Base-by-base conservation (phyloP, 441 rosid genomes). In the Corymbia citriodora region DNA sequence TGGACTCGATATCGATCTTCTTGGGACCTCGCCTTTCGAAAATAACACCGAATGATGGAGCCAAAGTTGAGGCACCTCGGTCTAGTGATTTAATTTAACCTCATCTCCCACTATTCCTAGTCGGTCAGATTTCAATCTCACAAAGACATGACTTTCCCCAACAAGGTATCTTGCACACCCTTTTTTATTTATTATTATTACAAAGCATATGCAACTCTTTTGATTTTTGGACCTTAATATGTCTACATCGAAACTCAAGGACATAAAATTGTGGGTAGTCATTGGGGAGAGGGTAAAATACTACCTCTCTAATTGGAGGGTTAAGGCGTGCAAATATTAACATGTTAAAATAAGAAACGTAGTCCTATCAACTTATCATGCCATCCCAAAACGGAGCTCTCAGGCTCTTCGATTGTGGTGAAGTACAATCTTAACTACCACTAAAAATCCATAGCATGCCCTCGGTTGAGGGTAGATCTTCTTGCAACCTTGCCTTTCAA, bases 11-110 rank as follows among this genome's bases (percentile, higher is more conserved):
- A 21, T 12, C 2, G 17, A 40, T 40, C 85, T 74, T 74, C 52
- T 21, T 12, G n/a, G 0, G 6, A 40, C 49, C 52, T 40, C n/a
- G 2, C 85, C 52, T 74, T 23, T 40, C 2, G 8, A 40, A 13
- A 40, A 52, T 12, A 25, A 74, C 52, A 40, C 52, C 17, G n/a
- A 74, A 7, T 0, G 3, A 23, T 0, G 5, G 27, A 40, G 29
- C 13, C 9, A 1, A 74, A 40, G 14, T 36, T 1, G 6, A 74
- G 85, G 29, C 3, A 0, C 52, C n/a, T 23, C 27, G 6, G 1
- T 74, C 17, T 19, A 2, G 16, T 1, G 10, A 74, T 74, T 21
- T 74, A 74, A 74, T 29, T 40, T 40, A 40, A 10, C 52, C n/a
- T n/a, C 5, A 7, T 40, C 50, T 25, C 85, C 85, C 85, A 74